Conservation (phyloP, 2,329 filamentous ascomycete genomes). For the Penicillium sp. region DNA sequence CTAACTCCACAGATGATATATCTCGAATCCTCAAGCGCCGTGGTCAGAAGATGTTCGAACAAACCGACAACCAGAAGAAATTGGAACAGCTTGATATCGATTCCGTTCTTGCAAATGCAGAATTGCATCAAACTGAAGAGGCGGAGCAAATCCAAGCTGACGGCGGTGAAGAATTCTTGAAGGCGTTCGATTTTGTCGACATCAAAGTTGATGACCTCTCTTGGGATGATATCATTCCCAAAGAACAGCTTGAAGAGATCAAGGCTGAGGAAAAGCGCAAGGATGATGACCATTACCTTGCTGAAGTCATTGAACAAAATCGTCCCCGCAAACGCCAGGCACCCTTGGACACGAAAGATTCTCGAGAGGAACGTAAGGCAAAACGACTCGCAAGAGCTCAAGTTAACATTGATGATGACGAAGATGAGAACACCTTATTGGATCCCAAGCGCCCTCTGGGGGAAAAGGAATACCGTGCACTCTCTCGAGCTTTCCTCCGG, state of each 20-base stretch:
- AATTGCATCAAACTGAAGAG: slow-evolving; percentile 94
- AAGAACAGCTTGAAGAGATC: slow-evolving; percentile 83
- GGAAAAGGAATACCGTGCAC: slow-evolving; percentile 88
- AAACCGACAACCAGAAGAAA: slow-evolving; percentile 93
- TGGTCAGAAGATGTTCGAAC: slow-evolving; percentile 99
- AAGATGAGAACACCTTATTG: slow-evolving; percentile 60
- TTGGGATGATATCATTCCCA: slow-evolving; percentile 98
- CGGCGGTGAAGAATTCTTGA: slow-evolving; percentile 94
- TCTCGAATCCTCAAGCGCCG: slow-evolving; percentile 94
- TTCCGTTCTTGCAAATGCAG: slow-evolving; percentile 91
- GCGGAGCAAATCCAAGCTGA: slow-evolving; percentile 92
- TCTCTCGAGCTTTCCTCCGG: slow-evolving; percentile 85
- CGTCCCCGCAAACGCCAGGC: slow-evolving; percentile 72
- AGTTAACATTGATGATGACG: slow-evolving; percentile 64
- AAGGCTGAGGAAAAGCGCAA: slow-evolving; percentile 86
- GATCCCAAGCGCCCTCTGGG: slow-evolving; percentile 88
- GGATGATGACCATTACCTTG: slow-evolving; percentile 78
- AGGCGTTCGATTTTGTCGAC: slow-evolving; percentile 86
- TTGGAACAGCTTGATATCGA: slow-evolving; percentile 97
- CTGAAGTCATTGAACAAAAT: slow-evolving; percentile 78
- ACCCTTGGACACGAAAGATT: slow-evolving; percentile 53
- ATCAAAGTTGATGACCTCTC: slow-evolving; percentile 91
- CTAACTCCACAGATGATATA: slow-evolving; percentile 89
- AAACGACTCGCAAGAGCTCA: slow-evolving; percentile 71
- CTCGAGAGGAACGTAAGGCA: slow-evolving; percentile 63